Base-by-base conservation (phyloP, 2,329 filamentous ascomycete species). In the Aspergillus fischeri region DNA sequence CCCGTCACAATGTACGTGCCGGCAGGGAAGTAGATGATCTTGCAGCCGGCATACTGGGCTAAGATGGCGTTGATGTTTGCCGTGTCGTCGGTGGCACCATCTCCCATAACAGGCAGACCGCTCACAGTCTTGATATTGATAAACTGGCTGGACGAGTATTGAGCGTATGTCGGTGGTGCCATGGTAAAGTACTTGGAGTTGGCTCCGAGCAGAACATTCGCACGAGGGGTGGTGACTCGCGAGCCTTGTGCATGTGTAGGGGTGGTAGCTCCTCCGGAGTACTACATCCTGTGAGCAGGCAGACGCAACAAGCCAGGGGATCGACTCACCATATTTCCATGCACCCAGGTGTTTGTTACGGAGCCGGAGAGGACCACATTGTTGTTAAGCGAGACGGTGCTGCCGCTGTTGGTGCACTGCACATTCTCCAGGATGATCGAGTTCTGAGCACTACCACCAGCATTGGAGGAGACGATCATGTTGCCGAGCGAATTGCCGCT, bases 21-120 rank as follows among this genome's bases (percentile, higher is more conserved):
- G 53, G 79, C 77, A 63, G 84, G 82, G 57, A 86, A 76, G 69
- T 80, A 86, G 4, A 84, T 72, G 47, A 86, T 71, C 61, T 81
- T 79, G 50, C 77, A 77, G 14, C 72, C 67, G 4, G 75, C 75
- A 8, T 70, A 65, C 8, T 67, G 52, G 5, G 66, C 57, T 14
- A 74, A 51, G 45, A 73, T 71, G 4, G 60, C 59, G 51, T 75
- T 75, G 54, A 75, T 71, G 48, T 70, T 73, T 2, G 61, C 60
- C 14, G 73, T 72, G 55, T 78, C 76, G 49, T 77, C 72, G 1
- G 68, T 70, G 7, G 54, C 55, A 48, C 76, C 75, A 56, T 81
- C 79, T 38, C 79, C 77, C 9, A 73, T 69, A 3, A 80, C 77
- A 0, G 66, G 67, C n/a, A 67, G 64, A 3, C 70, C 72, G 3